Base-by-base conservation (phyloP, 2,329 filamentous ascomycete species). In the Aspergillus brunneoviolaceus region DNA sequence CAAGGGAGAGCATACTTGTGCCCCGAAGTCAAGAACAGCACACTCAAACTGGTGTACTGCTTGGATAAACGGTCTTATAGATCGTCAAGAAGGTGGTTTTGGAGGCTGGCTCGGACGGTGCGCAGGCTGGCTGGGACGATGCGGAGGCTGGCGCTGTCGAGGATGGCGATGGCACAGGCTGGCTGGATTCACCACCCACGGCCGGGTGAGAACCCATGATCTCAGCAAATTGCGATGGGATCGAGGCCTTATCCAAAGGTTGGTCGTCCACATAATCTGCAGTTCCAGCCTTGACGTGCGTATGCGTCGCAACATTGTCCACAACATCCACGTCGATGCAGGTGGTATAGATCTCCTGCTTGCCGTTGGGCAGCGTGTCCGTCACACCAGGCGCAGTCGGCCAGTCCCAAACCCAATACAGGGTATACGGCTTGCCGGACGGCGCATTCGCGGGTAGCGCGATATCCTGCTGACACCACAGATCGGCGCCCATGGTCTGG, bases 341-440 rank as follows among this genome's bases (percentile, higher is more conserved):
- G 14, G 78, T 80, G 2, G 80, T 82, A 60, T 82, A 82, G 42
- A 80, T 71, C 65, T 82, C 79, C 50, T 72, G 64, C 65, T 80
- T 80, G 47, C 78, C 79, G 6, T 76, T 64, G n/a, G 76, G 74
- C 23, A 76, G 65, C 9, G 63, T 68, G 16, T 74, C 67, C 61
- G 77, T 71, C 19, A 63, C 71, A 42, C 69, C 67, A 11, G 76
- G 69, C n/a, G 65, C 80, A 14, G 85, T 88, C 2, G 89, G 88
- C 91, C 92, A 99, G 75, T 96, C 89, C 95, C 95, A 98, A 50
- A 97, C 89, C 94, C 94, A 98, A 81, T 96, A 96, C 55, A 96
- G 78, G 3, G 92, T 94, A 74, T 93, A 91, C 29, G 83, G 82
- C 31, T 87, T 84, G 49, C 87, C 86, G 10, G 81, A 74, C n/a